These are phyloP conservation scores for Colletotrichum lindemuthianum DNA, from an alignment of 2,329 filamentous ascomycete species.

Conservation along the genomic window DNA sequence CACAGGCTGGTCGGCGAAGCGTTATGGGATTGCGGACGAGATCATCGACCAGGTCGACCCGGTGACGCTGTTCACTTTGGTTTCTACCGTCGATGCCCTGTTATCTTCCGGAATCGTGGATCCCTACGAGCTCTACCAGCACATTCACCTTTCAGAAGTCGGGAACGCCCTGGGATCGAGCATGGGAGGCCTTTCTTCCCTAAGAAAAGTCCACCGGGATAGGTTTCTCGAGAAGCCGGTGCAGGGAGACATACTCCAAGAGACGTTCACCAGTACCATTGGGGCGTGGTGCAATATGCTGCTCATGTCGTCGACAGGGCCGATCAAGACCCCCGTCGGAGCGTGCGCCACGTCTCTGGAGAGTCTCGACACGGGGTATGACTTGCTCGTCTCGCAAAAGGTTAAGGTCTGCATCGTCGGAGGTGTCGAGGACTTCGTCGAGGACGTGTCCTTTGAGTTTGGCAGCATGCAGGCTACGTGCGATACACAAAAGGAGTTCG, in stretches of 20 bases:
- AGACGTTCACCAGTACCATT: constrained; percentile 48
- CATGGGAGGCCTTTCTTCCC: constrained; percentile 41
- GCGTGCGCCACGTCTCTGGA: constrained; percentile 51
- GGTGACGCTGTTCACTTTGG: constrained; percentile 92
- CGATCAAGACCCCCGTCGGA: constrained; percentile 48
- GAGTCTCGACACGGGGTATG: constrained; percentile 47
- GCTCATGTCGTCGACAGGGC: constrained; percentile 46
- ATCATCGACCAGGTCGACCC: constrained; percentile 98
- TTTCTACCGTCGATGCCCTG: constrained; percentile 90
- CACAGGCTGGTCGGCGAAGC: constrained; percentile 95
- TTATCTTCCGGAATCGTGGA: constrained; percentile 88
- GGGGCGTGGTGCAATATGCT: constrained; percentile 55
- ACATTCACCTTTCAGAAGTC: constrained; percentile 49
- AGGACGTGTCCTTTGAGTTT: constrained; percentile 45
- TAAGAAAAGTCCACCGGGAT: constrained; percentile 44
- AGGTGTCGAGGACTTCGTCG: constrained; percentile 46
- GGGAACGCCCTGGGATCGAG: constrained; percentile 47
- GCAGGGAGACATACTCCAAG: constrained; percentile 47
- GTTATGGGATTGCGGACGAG: constrained; percentile 95
- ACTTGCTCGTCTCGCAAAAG: constrained; percentile 44
- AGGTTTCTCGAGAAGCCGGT: constrained; percentile 44
- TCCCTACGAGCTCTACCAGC: constrained; percentile 44
- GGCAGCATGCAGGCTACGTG: constrained; percentile 50
- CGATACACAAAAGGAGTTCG: constrained; percentile 43
- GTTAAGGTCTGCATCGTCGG: constrained; percentile 47